These are phyloP conservation scores for Penicillium chermesinum DNA, from an alignment of 495 filamentous ascomycete species.

Conservation along the genomic window DNA sequence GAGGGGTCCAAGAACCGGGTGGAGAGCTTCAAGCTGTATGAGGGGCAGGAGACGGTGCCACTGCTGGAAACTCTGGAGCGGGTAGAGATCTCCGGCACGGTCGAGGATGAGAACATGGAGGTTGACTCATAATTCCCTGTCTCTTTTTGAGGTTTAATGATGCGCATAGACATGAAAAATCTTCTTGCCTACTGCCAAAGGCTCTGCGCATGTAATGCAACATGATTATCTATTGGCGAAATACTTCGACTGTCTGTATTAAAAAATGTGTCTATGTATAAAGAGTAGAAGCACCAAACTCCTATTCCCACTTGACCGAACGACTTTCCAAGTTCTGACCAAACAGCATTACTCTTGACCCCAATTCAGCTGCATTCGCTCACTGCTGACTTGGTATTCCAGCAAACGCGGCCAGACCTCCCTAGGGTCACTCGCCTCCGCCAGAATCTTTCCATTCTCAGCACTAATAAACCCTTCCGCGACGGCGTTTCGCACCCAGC, in stretches of 20 bases:
- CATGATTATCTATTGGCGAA: conserved; percentile 2
- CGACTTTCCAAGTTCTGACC: too few relatives aligned
- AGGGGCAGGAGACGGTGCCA: conserved; percentile 74
- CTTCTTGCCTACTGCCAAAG: conserved; percentile 21
- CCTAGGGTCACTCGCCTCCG: conserved; percentile 64
- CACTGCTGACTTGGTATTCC: conserved; percentile 69
- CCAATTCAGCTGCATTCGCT: conserved; percentile 79
- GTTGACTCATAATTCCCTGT: conserved; percentile 59
- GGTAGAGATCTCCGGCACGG: conserved; percentile 62
- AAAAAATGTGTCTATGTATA: neutral
- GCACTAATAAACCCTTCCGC: conserved; percentile 66
- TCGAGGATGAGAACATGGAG: conserved; percentile 71
- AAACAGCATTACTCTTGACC: conserved; percentile 48
- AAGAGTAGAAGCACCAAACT: neutral
- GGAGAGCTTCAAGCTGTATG: conserved; percentile 87
- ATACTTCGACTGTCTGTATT: neutral
- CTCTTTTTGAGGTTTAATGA: conserved; percentile 21
- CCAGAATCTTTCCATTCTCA: conserved; percentile 67
- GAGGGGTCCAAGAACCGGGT: conserved; percentile 49
- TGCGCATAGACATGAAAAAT: conserved; percentile 36
- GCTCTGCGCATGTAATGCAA: conserved; percentile 7
- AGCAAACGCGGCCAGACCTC: conserved; percentile 65
- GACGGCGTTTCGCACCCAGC: conserved; percentile 78
- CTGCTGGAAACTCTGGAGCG: conserved; percentile 64
- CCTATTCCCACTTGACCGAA: too few relatives aligned